These are phyloP conservation scores for Penicillium lividum DNA, from an alignment of 495 filamentous ascomycete genomes.

Conservation along the genomic window DNA sequence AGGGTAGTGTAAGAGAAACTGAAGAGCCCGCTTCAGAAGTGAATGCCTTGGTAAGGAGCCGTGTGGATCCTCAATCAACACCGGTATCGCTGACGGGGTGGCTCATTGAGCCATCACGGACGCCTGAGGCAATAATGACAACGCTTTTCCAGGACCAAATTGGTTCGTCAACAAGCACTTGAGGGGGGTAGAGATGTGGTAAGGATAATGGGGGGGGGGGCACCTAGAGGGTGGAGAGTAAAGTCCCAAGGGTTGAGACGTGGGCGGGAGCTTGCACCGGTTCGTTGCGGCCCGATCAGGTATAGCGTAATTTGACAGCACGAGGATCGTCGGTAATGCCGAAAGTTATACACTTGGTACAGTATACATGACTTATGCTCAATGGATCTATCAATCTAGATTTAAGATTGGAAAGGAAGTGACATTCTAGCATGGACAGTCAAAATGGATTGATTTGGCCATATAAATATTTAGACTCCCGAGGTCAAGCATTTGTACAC, in stretches of 20 bases:
- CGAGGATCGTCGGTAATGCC: slow-evolving; percentile 2
- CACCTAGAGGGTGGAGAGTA: neutral
- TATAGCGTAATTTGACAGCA: slow-evolving; percentile 7
- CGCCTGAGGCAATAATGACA: slow-evolving; percentile 13
- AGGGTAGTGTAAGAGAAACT: neutral
- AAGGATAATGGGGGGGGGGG: neutral
- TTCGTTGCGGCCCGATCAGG: slow-evolving; percentile 2
- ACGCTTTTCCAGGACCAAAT: slow-evolving; percentile 9
- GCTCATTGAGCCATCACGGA: slow-evolving; percentile 40
- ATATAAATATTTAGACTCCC: too few species aligned
- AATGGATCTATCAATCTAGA: too few species aligned
- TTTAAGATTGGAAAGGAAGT: too few species aligned
- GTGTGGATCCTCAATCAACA: slow-evolving; percentile 29
- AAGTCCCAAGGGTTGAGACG: slow-evolving; percentile 1
- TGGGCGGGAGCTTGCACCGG: slow-evolving; percentile 3
- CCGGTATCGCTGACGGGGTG: slow-evolving; percentile 22
- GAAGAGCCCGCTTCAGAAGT: slow-evolving; percentile 28
- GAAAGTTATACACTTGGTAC: too few species aligned
- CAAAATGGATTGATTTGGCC: too few species aligned
- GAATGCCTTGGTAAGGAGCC: slow-evolving; percentile 25
- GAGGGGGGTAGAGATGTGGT: neutral
- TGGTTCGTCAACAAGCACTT: neutral
- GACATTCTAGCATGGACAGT: too few species aligned
- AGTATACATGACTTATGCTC: neutral
- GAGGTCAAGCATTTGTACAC: too few species aligned